phyloP scores from a whole-genome alignment of 345 rosid genomes.

The Syzygium aromaticum region DNA sequence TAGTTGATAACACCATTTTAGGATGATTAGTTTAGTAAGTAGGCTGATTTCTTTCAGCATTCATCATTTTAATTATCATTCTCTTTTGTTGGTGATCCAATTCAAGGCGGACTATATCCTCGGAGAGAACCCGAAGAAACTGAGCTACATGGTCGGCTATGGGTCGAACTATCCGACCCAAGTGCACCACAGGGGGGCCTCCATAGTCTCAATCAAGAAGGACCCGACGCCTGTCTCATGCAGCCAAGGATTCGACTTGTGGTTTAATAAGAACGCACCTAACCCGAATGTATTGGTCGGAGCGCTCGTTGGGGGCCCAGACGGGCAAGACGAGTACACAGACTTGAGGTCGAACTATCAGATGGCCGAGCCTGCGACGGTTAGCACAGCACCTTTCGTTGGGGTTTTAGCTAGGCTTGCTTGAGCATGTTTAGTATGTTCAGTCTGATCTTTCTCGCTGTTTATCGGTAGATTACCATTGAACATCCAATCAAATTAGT shows the following conservation, averaged over 20 bases:
- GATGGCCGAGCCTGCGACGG: slow-evolving; percentile 39
- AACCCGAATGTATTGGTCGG: slow-evolving; percentile 59
- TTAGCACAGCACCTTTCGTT: slow-evolving; percentile 46
- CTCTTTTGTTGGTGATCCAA: neutral
- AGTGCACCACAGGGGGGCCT: slow-evolving; percentile 38
- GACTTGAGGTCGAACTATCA: slow-evolving; percentile 42
- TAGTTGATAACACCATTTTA: neutral
- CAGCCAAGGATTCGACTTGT: slow-evolving; percentile 25
- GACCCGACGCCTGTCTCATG: slow-evolving; percentile 15
- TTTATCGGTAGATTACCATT: neutral
- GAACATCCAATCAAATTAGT: neutral
- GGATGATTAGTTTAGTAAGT: neutral
- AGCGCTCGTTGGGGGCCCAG: slow-evolving; percentile 69
- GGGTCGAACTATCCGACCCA: slow-evolving; percentile 33
- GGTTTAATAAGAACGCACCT: slow-evolving; percentile 25
- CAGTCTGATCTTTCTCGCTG: neutral
- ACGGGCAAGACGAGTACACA: slow-evolving; percentile 34
- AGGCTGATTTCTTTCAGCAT: neutral
- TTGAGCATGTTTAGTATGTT: neutral
- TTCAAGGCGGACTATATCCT: slow-evolving; percentile 33
- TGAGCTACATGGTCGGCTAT: slow-evolving; percentile 47
- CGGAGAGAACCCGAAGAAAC: slow-evolving; percentile 34
- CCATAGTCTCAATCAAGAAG: slow-evolving; percentile 27
- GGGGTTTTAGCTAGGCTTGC: slow-evolving; percentile 55
- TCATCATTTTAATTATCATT: neutral